A percentile compares a stretch with the other conserved stretches of the same genome.
These are phyloP conservation scores for Blastosporella zonata DNA, from an alignment of 1,284 basidiomycete genomes.

Conservation along the genomic window DNA sequence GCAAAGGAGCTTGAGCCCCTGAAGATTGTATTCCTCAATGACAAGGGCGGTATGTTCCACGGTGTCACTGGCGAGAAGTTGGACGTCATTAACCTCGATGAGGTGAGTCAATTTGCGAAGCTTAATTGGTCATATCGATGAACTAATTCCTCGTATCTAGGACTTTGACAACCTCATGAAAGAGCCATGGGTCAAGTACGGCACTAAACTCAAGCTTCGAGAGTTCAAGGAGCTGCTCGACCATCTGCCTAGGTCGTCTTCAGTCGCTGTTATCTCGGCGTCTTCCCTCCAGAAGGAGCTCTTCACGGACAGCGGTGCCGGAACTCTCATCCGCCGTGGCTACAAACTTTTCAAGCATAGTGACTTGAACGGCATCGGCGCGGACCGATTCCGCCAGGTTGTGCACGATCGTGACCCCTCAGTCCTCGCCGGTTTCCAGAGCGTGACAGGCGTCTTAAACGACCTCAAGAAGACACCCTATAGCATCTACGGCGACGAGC, in stretches of 20 bases:
- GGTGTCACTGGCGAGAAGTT: constrained; percentile 94
- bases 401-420: constrained; percentile 95
- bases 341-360: constrained; percentile 96
- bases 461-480: constrained; percentile 80
- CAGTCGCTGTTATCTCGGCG: constrained; percentile 96
- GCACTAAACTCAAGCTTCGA: constrained; percentile 98
- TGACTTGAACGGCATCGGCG: constrained; percentile 81
- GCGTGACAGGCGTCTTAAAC: constrained; percentile 87
- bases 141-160: constrained; percentile 34
- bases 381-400: constrained; percentile 90
- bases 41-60: constrained; percentile 98
- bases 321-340: constrained; percentile 95
- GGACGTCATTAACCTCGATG: constrained; percentile 96
- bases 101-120: constrained; percentile 47
- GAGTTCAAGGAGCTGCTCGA: constrained; percentile 99
- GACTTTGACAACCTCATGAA: constrained; percentile 98
- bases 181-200: constrained; percentile 99
- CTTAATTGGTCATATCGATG: not conserved
- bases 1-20: constrained; percentile 96
- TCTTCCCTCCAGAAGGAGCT: constrained; percentile 95
- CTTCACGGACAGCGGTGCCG: constrained; percentile 97
- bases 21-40: constrained; percentile 99
- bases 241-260: constrained; percentile 96
- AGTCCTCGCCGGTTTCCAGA: constrained; percentile 80
- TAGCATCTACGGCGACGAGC: constrained; percentile 98